phyloP scores from a whole-genome alignment of 139 green algal species.

The Zygnema circumcarinatum region DNA sequence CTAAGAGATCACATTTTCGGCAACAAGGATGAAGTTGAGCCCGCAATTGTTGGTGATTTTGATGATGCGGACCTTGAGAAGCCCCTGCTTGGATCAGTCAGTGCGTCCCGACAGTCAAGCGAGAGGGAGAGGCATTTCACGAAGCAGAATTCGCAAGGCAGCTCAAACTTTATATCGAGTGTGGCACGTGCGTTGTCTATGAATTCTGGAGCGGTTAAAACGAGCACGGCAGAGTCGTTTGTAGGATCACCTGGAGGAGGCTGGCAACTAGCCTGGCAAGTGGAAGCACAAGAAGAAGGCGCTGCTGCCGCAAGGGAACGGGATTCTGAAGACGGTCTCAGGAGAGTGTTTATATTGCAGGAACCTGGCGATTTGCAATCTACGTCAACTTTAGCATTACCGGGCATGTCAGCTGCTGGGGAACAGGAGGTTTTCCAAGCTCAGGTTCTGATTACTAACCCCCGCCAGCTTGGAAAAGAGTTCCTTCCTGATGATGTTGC shows the following conservation, averaged over 20 bases:
- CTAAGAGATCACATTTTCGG: neutral
- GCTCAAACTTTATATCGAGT: neutral
- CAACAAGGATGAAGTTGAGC: neutral
- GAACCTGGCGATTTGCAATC: neutral
- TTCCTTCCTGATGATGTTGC: neutral
- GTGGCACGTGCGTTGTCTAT: neutral
- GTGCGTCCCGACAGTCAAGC: neutral
- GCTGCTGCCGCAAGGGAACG: neutral
- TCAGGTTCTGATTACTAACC: conserved; percentile 13
- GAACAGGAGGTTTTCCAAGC: conserved; percentile 32
- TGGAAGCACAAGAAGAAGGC: neutral
- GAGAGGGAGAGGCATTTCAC: neutral
- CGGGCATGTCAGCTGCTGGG: neutral
- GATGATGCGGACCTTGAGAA: conserved; percentile 11
- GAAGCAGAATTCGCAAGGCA: neutral
- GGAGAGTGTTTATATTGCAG: conserved; percentile 32
- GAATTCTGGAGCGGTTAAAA: neutral
- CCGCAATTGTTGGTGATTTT: conserved; percentile 5
- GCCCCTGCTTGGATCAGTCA: neutral
- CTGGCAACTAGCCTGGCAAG: conserved; percentile 35
- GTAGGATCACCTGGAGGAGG: conserved; percentile 13
- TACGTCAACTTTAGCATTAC: conserved; percentile 19
- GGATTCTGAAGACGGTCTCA: conserved; percentile 11
- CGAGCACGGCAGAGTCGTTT: neutral
- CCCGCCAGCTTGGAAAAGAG: neutral